phyloP scores from a whole-genome alignment of 2,329 filamentous ascomycete species.

The Colletotrichum lindemuthianum region DNA sequence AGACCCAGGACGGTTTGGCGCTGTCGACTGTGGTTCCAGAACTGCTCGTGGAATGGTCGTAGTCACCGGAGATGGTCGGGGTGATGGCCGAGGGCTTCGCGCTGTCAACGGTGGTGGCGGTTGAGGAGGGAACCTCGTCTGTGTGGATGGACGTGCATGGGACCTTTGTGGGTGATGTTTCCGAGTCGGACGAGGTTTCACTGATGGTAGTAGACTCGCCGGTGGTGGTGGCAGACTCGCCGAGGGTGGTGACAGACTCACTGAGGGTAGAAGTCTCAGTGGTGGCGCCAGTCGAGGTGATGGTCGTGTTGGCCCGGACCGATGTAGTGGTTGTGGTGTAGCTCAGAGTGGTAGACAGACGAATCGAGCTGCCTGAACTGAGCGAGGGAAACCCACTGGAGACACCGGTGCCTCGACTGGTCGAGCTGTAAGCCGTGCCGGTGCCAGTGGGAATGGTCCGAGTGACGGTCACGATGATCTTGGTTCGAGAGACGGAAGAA shows the following conservation, averaged over 20 bases:
- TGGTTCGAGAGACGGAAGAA: slow-evolving; percentile 11
- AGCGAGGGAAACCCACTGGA: slow-evolving; percentile 10
- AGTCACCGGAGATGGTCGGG: neutral
- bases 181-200: neutral
- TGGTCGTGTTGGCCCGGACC: neutral
- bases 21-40: slow-evolving; percentile 11
- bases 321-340: slow-evolving; percentile 20
- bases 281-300: neutral
- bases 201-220: neutral
- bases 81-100: slow-evolving; percentile 13
- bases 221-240: neutral
- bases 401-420: slow-evolving; percentile 1
- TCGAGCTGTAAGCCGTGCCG: slow-evolving; percentile 17
- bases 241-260: neutral
- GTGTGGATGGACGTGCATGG: slow-evolving; percentile 7
- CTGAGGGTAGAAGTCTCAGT: neutral
- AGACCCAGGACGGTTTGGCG: slow-evolving; percentile 10
- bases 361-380: slow-evolving; percentile 11
- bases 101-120: slow-evolving; percentile 14
- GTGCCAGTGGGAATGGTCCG: slow-evolving; percentile 4
- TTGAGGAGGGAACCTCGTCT: neutral
- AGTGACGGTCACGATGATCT: slow-evolving; percentile 24
- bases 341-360: slow-evolving; percentile 21
- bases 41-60: neutral
- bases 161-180: neutral